phyloP scores from a whole-genome alignment of 129 eudicot genomes.

The Helichrysum umbraculigerum region DNA sequence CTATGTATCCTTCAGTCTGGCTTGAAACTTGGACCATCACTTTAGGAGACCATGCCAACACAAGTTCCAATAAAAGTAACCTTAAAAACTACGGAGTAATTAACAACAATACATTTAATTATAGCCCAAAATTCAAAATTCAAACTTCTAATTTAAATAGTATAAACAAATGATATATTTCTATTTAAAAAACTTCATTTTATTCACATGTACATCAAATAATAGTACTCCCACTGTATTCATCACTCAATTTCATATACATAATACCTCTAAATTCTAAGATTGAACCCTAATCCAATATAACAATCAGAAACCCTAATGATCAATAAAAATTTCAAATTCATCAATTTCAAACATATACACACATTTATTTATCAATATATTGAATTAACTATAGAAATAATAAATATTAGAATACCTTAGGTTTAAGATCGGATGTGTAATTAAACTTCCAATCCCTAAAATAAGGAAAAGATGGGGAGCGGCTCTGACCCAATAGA shows the following conservation, averaged over 20 bases:
- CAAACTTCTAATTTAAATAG: slow-evolving; percentile 1
- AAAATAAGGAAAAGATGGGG: slow-evolving; percentile 36
- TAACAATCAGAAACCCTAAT: slow-evolving; percentile 16
- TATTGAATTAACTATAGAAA: neutral
- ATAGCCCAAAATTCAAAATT: neutral
- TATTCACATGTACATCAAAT: neutral
- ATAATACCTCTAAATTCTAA: neutral
- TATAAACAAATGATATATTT: neutral
- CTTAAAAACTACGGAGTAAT: neutral
- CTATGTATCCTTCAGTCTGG: neutral
- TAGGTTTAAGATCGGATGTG: slow-evolving; percentile 39
- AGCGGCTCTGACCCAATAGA: slow-evolving; percentile 37
- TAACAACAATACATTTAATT: neutral
- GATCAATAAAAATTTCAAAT: neutral
- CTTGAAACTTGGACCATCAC: neutral
- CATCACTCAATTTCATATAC: neutral
- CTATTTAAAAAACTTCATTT: neutral
- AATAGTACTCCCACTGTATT: neutral
- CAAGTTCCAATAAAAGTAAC: neutral
- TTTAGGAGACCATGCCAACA: neutral
- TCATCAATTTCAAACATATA: neutral
- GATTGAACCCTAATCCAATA: neutral
- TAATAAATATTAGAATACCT: slow-evolving; percentile 19
- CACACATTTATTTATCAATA: neutral
- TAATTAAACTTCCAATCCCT: slow-evolving; percentile 41